Evolutionary conservation across 352 stramenopile genomes (phyloP), one percentile per base, ranked within the genome.

Genomic region (Phytophthora sansomeana): DNA sequence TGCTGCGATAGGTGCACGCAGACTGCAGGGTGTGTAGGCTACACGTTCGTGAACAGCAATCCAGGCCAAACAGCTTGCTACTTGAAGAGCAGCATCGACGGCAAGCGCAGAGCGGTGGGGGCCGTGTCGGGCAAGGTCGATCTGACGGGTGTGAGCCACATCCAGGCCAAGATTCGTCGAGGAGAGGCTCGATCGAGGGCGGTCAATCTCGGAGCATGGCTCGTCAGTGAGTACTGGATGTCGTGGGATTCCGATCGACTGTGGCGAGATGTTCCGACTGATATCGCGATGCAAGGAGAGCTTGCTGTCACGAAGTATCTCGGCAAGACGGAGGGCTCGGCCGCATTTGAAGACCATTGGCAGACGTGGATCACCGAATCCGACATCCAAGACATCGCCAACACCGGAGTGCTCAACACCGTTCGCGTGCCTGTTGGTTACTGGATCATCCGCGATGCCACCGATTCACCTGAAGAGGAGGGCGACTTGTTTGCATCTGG

Each of bases 371-470:
- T 66, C 26, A 66, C 55, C 1, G 55, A 71, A n/a, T 55, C 55
- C 4, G 61, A 69, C 17, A 69, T 69, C 29, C 58, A 53, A 19
- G 61, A 53, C 10, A 69, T 69, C 11, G 53, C 61, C 16, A 36
- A 41, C 21, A 64, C 54, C 5, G 44, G 62, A 0, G 72, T 77
- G 0, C 64, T 85, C 19, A 87, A 87, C 56, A 83, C 74, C 3
- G 68, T 85, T 5, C 79, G 79, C 6, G 75, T 85, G 0, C 64
- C 67, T 17, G 72, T 85, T 4, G 75, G 78, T 3, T 80, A 73
- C 36, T 86, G 72, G 74, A 84, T 86, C 19, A 49, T 80, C 9
- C 63, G 72, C 16, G 70, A 78, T 26, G 69, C 42, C 7, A 70
- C 66, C 42, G 70, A 39, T 21, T 49, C 44, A 4, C 53, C 32